A percentile compares a stretch with the other conserved stretches of the same genome.
Conservation (phyloP, 306 rosid genomes). For the Styphnolobium japonicum region DNA sequence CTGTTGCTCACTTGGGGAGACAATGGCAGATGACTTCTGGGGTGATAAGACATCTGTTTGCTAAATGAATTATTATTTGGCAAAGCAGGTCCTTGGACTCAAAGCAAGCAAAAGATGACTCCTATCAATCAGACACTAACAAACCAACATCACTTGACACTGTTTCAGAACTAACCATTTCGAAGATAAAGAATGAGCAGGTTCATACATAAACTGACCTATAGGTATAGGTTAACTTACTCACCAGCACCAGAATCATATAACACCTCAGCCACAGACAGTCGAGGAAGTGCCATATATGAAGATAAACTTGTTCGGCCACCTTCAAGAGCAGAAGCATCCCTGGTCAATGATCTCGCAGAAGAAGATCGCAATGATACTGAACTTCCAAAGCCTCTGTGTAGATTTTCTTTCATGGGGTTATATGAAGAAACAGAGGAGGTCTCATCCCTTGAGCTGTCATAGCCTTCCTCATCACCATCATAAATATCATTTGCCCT, state of each 20-base stretch:
- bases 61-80: constrained; percentile 29
- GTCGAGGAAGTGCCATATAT: constrained; percentile 59
- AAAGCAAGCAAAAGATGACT: constrained; percentile 8
- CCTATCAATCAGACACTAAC: background rate
- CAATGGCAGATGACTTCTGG: constrained; percentile 45
- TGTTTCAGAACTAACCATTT: constrained; percentile 20
- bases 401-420: constrained; percentile 61
- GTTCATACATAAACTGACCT: background rate
- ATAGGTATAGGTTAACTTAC: constrained; percentile 28
- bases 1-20: constrained; percentile 60
- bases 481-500: constrained; percentile 83
- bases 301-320: constrained; percentile 74
- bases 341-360: constrained; percentile 65
- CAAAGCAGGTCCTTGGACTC: constrained; percentile 26
- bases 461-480: constrained; percentile 85
- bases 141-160: background rate
- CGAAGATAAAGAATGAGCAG: background rate
- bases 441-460: constrained; percentile 89
- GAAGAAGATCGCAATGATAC: constrained; percentile 75
- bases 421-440: constrained; percentile 96
- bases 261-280: constrained; percentile 79
- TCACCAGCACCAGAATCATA: constrained; percentile 64
- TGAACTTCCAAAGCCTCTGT: constrained; percentile 82
- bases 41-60: constrained; percentile 62
- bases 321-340: constrained; percentile 52